Base-by-base conservation (phyloP, 2,329 filamentous ascomycete genomes). In the Sphaerulina vaccinii region DNA sequence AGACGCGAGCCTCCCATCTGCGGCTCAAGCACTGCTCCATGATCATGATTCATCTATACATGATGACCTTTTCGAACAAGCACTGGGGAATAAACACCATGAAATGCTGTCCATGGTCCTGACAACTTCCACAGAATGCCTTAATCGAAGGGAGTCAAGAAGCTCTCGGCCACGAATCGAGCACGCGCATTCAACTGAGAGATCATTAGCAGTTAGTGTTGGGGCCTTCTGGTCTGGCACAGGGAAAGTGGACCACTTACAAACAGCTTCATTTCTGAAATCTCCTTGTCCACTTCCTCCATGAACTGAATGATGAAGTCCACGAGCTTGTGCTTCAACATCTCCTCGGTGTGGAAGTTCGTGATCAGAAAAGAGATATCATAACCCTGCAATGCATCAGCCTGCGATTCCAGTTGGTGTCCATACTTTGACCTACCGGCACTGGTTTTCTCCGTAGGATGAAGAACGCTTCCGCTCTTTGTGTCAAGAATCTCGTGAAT, bases 221-320 rank as follows among this genome's bases (percentile, higher is more conserved):
- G 29, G 35, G 21, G n/a, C 27, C 10, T 15, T n/a, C n/a, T n/a
- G n/a, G n/a, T n/a, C n/a, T 24, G 15, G 23, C 10, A 13, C 13
- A 5, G 7, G 8, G 24, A 18, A 16, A 29, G 32, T 19, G 8
- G 27, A 9, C 6, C 21, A 78, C 89, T 63, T 81, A 96, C 92
- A 73, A 99, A 99, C 66, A 99, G 86, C 81, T 99, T 99, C 93
- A 99, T 97, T 76, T 99, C 95, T 2, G 93, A 97, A 55, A 99
- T 99, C 73, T 99, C 93, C 79, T 99, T 99, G 73, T 99, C 95
- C 3, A 99, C 95, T 71, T 99, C 93, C 73, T 99, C 92, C 92
- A 99, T 97, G 68, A 99, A 99, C 68, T 97, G 86, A 61, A 99
- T 96, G 63, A 99, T 95, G 68, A 99, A 99, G 71, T 99, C 93